These are phyloP conservation scores for Fusarium solani-melongenae DNA, from an alignment of 2,329 filamentous ascomycete species.

Conservation along the genomic window DNA sequence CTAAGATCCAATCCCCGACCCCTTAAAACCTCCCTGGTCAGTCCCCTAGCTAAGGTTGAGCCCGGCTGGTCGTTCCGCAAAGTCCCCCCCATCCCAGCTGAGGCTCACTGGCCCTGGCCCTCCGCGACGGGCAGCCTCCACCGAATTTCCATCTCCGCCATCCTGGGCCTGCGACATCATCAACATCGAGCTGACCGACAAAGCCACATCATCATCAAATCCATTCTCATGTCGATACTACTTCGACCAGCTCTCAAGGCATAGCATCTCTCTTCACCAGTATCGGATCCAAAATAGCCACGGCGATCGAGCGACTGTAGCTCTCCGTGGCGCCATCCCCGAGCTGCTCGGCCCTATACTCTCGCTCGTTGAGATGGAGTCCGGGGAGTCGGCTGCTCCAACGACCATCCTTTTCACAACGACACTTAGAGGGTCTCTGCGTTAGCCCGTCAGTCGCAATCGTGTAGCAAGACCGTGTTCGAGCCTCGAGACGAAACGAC, in stretches of 20 bases:
- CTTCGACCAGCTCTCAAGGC: constrained; percentile 15
- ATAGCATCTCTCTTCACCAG: constrained; percentile 8
- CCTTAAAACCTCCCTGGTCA: constrained; percentile 17
- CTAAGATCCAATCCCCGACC: constrained; percentile 13
- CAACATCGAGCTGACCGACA: constrained; percentile 20
- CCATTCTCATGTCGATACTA: constrained; percentile 9
- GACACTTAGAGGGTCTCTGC: constrained; percentile 26
- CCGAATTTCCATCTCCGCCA: constrained; percentile 40
- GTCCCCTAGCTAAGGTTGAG: constrained; percentile 4
- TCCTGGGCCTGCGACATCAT: constrained; percentile 38
- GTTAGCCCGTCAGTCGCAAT: constrained; percentile 17
- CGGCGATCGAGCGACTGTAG: constrained; percentile 9
- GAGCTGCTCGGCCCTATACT: constrained; percentile 38
- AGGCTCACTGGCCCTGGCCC: constrained; percentile 34
- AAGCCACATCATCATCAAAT: constrained; percentile 14
- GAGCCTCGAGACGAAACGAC: constrained; percentile 23
- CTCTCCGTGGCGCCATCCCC: constrained; percentile 37
- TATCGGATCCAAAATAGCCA: constrained; percentile 6
- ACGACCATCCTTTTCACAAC: constrained; percentile 34
- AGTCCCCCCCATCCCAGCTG: constrained; percentile 28
- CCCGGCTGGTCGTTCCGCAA: not conserved
- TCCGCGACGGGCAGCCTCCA: constrained; percentile 38
- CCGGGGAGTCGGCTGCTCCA: constrained; percentile 41
- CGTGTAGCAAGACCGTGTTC: constrained; percentile 2
- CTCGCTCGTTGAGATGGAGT: constrained; percentile 54